Conservation (phyloP, 2,329 filamentous ascomycete genomes). For the Trichoderma hamatum region DNA sequence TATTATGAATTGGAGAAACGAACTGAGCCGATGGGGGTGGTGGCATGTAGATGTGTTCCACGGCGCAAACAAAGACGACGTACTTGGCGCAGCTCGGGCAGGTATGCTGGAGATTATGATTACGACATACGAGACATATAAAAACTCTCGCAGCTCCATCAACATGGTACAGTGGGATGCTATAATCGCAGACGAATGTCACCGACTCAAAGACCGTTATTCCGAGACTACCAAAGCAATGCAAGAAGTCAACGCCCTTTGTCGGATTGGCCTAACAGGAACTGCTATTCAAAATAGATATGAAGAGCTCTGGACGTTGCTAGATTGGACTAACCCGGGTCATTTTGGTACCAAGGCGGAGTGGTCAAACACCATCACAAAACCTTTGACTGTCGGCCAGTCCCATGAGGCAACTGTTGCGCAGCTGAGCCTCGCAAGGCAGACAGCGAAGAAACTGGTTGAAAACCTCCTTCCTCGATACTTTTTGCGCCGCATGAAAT, state of each 20-base stretch:
- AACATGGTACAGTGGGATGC: constrained; percentile 93
- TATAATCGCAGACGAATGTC: constrained; percentile 92
- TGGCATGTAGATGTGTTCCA: constrained; percentile 88
- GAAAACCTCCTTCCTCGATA: constrained; percentile 85
- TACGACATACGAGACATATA: constrained; percentile 91
- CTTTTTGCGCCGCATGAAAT: constrained; percentile 92
- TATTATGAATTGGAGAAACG: constrained; percentile 88
- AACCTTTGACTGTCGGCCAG: constrained; percentile 83
- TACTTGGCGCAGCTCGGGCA: constrained; percentile 70
- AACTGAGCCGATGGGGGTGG: constrained; percentile 90
- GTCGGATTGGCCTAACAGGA: constrained; percentile 88
- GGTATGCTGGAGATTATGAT: constrained; percentile 89
- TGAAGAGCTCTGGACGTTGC: constrained; percentile 91
- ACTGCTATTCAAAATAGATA: constrained; percentile 99
- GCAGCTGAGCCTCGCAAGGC: constrained; percentile 78
- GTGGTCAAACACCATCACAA: constrained; percentile 78
- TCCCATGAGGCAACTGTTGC: constrained; percentile 86
- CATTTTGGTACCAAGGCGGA: constrained; percentile 64
- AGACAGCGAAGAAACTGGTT: constrained; percentile 81
- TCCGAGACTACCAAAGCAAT: constrained; percentile 83
- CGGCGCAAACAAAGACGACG: constrained; percentile 67
- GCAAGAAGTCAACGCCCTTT: constrained; percentile 87
- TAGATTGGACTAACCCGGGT: constrained; percentile 96
- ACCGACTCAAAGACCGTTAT: constrained; percentile 78
- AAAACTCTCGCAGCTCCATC: constrained; percentile 70